Percentiles rank a stretch among this genome's conserved stretches.
These are phyloP conservation scores for Ammopiptanthus mongolicus DNA, from an alignment of 306 rosid species.

Conservation along the genomic window DNA sequence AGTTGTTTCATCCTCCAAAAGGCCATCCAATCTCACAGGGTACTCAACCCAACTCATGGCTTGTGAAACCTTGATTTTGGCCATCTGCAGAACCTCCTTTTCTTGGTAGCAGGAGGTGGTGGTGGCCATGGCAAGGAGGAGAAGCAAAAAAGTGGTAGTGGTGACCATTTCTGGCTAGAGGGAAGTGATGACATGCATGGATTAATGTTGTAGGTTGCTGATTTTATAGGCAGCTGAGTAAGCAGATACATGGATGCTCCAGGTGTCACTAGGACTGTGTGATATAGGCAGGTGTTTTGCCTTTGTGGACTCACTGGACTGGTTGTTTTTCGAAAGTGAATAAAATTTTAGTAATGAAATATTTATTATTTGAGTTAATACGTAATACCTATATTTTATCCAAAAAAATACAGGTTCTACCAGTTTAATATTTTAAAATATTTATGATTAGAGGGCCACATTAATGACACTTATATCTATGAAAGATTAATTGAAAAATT, in stretches of 20 bases:
- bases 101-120: slow-evolving; percentile 8
- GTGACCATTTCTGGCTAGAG: slow-evolving; percentile 14
- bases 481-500: too few species aligned
- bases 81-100: slow-evolving; percentile 7
- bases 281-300: not conserved
- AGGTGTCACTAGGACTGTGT: slow-evolving; percentile 16
- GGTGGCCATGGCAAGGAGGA: slow-evolving; percentile 7
- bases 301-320: not conserved
- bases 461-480: too few species aligned
- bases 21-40: not conserved
- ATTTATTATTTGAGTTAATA: too few species aligned
- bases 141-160: not conserved
- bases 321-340: too few species aligned
- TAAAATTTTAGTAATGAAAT: too few species aligned
- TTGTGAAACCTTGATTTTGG: not conserved
- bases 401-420: too few species aligned
- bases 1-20: not conserved
- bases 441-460: too few species aligned
- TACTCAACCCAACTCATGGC: slow-evolving; percentile 24
- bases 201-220: not conserved
- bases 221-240: slow-evolving; percentile 20
- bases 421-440: too few species aligned
- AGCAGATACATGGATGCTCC: slow-evolving; percentile 19
- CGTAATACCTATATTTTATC: too few species aligned
- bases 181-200: not conserved